A percentile compares a stretch with the other conserved stretches of the same genome.
Conservation (phyloP, 208 protist genomes). For the Trypanosoma melophagium region DNA sequence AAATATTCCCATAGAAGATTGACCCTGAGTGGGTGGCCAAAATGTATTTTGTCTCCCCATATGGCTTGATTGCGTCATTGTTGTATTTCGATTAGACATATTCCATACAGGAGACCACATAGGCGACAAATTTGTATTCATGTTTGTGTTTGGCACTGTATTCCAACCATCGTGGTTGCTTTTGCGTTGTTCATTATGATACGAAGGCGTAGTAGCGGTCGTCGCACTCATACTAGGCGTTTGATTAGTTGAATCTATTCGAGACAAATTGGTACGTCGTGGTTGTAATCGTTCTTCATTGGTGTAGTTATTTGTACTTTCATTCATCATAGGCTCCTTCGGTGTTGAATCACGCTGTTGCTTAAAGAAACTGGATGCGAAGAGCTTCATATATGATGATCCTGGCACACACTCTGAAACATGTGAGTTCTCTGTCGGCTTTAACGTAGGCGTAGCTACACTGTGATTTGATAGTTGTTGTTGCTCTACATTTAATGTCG, state of each 20-base stretch:
- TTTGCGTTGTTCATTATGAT: constrained; percentile 2
- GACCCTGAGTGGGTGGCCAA: constrained; percentile 14
- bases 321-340: neutral
- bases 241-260: neutral
- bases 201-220: neutral
- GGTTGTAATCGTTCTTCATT: constrained; percentile 14
- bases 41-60: neutral
- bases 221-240: neutral
- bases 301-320: neutral
- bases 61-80: neutral
- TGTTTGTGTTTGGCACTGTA: constrained; percentile 1
- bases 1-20: constrained; percentile 14
- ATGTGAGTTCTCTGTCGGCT: neutral
- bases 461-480: too few species aligned
- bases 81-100: neutral
- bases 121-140: neutral
- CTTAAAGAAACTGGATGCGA: constrained; percentile 7
- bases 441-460: neutral
- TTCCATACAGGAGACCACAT: constrained; percentile 11
- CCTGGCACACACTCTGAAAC: neutral
- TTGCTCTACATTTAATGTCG: too few species aligned
- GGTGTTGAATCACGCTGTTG: too few species aligned
- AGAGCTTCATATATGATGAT: constrained; percentile 25
- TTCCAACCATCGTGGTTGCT: constrained; percentile 16
- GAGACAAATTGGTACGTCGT: constrained; percentile 20